A percentile compares a stretch with the other conserved stretches of the same genome.
Evolutionary conservation across 257 asterid species (phyloP).

Genomic region (Forsythia viridissima): DNA sequence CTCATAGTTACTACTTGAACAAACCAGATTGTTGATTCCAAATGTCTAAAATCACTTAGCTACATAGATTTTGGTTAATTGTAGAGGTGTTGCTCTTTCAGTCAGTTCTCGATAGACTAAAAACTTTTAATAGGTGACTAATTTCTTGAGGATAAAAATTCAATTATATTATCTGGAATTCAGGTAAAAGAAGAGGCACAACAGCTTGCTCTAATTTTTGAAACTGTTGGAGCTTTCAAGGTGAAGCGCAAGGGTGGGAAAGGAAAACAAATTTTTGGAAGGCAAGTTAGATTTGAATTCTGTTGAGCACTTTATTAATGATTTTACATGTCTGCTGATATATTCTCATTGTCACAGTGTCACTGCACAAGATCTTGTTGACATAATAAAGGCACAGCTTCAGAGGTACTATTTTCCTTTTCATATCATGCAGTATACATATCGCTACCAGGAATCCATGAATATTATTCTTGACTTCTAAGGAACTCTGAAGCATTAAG

Average conservation of each 20-base stretch:
- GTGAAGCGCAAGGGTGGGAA: conserved; percentile 98
- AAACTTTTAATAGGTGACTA: background rate
- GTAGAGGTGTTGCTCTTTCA: background rate
- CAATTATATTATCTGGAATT: conserved; percentile 7
- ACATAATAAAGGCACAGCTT: conserved; percentile 93
- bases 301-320: conserved; percentile 6
- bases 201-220: conserved; percentile 81
- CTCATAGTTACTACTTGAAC: background rate
- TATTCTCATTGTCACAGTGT: conserved; percentile 52
- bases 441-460: background rate
- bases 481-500: background rate
- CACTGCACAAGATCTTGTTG: conserved; percentile 94
- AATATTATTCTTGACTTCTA: background rate
- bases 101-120: background rate
- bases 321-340: conserved; percentile 16
- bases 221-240: conserved; percentile 97
- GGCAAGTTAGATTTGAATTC: conserved; percentile 36
- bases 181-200: conserved; percentile 95
- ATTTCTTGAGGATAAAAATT: background rate
- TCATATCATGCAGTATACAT: background rate
- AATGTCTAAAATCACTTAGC: background rate
- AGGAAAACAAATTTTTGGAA: conserved; percentile 94
- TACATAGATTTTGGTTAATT: background rate
- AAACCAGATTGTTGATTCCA: background rate
- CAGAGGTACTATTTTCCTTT: conserved; percentile 61